A percentile compares a stretch with the other conserved stretches of the same genome.
phyloP scores from a whole-genome alignment of 352 stramenopile genomes.

The Pythium dissotocum region DNA sequence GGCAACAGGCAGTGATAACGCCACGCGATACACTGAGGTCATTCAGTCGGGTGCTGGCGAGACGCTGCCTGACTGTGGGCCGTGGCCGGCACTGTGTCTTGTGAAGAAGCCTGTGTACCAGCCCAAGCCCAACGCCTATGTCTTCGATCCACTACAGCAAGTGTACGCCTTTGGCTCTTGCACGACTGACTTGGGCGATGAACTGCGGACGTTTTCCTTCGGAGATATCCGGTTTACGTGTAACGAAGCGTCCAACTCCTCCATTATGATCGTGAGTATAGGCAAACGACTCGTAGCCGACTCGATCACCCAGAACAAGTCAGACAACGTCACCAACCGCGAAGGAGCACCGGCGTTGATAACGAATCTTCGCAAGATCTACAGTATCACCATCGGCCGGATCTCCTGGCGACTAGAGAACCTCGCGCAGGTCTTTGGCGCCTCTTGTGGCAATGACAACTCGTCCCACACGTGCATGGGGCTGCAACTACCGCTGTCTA shows the following conservation, averaged over 20 bases:
- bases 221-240: not conserved
- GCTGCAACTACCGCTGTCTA: not conserved
- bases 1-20: not conserved
- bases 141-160: not conserved
- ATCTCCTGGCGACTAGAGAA: not conserved
- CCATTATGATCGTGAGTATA: not conserved
- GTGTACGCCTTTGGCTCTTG: not conserved
- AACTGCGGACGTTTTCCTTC: not conserved
- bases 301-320: not conserved
- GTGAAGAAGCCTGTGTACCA: slow-evolving; percentile 5
- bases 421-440: not conserved
- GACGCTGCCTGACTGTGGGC: not conserved
- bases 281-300: not conserved
- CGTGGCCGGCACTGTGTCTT: not conserved
- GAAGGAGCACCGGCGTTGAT: not conserved
- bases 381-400: not conserved
- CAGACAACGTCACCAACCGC: not conserved
- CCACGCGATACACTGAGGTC: not conserved
- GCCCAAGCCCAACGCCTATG: not conserved
- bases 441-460: not conserved
- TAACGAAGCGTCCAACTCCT: not conserved
- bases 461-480: not conserved
- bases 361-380: not conserved
- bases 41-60: not conserved
- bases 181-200: not conserved